Evolutionary conservation across 495 filamentous ascomycete species (phyloP), one percentile per base, ranked within the genome.

Genomic region (Penicillium canariense): DNA sequence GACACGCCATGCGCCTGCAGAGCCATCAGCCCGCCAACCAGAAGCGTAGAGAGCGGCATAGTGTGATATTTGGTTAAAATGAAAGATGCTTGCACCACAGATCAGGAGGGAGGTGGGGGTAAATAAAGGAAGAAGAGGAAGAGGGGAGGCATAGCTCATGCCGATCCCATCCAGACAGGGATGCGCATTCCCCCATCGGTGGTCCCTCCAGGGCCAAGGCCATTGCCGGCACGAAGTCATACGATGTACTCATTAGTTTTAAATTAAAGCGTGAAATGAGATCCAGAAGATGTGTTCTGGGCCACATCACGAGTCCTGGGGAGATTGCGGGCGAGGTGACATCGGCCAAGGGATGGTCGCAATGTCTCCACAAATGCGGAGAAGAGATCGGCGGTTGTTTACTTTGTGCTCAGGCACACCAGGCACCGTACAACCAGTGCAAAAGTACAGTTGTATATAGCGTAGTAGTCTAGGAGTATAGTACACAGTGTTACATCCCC

Each of bases 321-420:
- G 40, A 45, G 55, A 59, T 56, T 45, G 42, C 38, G 45, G 42
- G 51, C 50, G 28, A 62, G 65, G 61, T 65, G 55, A 65, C 65
- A 67, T 67, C 52, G 56, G 32, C 35, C 38, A 52, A 32, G 17
- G 32, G 23, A 66, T 32, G 50, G 62, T 61, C 58, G 58, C 54
- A 54, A 42, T 18, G 45, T 56, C 54, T 60, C 61, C 64, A 57
- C 61, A 60, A 56, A 48, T 67, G 64, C 61, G 64, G 64, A 64
- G 61, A 65, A 59, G 48, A 15, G 60, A 62, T 67, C 61, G 56
- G 49, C 61, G 43, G 11, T 46, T 51, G 50, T 54, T 50, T 51
- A 44, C 32, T 32, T 58, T n/a, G 30, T 32, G 30, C 30, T n/a
- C n/a, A n/a, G n/a, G 30, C 30, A 6, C 30, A 6, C 30, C 6